Percentiles rank a stretch among this genome's conserved stretches.
These are phyloP conservation scores for Drechslerella dactyloides DNA, from an alignment of 2,329 filamentous ascomycete species.

Conservation along the genomic window DNA sequence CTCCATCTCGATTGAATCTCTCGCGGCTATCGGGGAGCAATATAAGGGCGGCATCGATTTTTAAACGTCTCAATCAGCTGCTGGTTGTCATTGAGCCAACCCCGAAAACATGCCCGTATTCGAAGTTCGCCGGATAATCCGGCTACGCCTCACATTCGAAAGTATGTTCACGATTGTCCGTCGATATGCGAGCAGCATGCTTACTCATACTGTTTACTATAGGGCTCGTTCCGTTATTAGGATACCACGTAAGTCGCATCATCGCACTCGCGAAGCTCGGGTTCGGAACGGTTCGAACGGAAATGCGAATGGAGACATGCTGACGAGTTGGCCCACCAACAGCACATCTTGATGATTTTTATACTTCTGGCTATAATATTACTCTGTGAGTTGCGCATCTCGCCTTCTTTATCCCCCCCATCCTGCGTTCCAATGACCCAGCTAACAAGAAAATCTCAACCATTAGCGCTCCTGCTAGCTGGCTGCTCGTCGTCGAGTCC, in stretches of 20 bases:
- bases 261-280: not conserved
- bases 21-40: too few relatives aligned
- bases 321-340: conserved; percentile 6
- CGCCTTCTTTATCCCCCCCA: conserved; percentile 4
- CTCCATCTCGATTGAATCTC: too few relatives aligned
- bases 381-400: conserved; percentile 72
- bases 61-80: not conserved
- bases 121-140: conserved; percentile 49
- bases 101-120: conserved; percentile 32
- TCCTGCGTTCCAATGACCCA: conserved; percentile 9
- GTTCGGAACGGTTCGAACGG: not conserved
- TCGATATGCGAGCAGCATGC: not conserved
- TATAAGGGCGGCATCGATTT: too few relatives aligned
- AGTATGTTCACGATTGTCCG: conserved; percentile 16
- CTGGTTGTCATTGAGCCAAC: not conserved
- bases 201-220: conserved; percentile 7
- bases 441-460: conserved; percentile 26
- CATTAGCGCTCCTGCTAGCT: conserved; percentile 81
- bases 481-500: conserved; percentile 97
- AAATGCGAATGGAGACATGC: not conserved
- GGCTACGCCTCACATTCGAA: conserved; percentile 40
- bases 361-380: conserved; percentile 93
- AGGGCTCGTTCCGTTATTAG: conserved; percentile 73
- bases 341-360: conserved; percentile 92
- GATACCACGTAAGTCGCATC: conserved; percentile 64